phyloP scores from a whole-genome alignment of 2,329 filamentous ascomycete species.

The Fusarium azukiicola region DNA sequence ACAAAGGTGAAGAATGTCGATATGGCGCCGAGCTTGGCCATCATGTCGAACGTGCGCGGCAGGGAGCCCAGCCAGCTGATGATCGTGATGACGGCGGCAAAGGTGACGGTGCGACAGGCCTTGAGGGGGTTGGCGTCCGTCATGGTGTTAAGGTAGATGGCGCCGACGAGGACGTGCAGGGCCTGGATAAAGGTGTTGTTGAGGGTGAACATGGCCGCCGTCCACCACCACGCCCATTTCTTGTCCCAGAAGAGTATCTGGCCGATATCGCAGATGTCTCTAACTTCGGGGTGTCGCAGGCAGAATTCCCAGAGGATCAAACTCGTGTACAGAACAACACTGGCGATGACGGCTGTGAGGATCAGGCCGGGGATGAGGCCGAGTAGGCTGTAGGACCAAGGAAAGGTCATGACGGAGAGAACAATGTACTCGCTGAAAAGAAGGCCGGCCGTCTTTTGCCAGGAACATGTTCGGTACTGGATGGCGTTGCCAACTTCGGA shows the following conservation, averaged over 20 bases:
- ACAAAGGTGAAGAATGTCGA: conserved; percentile 94
- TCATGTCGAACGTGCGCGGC: conserved; percentile 90
- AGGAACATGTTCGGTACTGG: conserved; percentile 95
- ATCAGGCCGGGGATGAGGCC: conserved; percentile 92
- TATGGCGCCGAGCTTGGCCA: conserved; percentile 88
- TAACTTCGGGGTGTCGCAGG: conserved; percentile 91
- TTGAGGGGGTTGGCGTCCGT: conserved; percentile 81
- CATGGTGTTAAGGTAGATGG: conserved; percentile 95
- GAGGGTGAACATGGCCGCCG: conserved; percentile 92
- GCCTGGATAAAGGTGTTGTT: conserved; percentile 96
- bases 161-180: conserved; percentile 90
- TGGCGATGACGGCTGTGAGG: conserved; percentile 88
- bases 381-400: conserved; percentile 93
- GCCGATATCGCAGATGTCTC: conserved; percentile 95
- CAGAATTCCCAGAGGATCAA: conserved; percentile 88
- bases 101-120: conserved; percentile 87
- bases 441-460: conserved; percentile 95
- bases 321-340: conserved; percentile 88
- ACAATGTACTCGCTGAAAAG: conserved; percentile 98
- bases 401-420: conserved; percentile 95
- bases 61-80: conserved; percentile 90
- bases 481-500: conserved; percentile 89
- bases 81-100: conserved; percentile 86
- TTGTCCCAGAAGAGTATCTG: conserved; percentile 95
- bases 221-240: conserved; percentile 84